phyloP scores from a whole-genome alignment of 129 eudicot species.

The Calendula officinalis region DNA sequence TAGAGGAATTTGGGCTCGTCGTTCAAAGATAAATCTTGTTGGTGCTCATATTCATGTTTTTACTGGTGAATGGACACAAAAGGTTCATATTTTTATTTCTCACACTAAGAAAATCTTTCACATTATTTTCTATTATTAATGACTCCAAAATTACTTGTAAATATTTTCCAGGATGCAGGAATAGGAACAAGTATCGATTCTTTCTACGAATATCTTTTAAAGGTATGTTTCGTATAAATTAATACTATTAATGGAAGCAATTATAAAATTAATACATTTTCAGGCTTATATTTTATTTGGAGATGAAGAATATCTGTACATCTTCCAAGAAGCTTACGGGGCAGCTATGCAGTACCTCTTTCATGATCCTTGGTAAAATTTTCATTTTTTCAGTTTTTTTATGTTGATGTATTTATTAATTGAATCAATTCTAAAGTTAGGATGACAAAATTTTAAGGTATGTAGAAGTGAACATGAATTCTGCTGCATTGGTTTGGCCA shows the following conservation, averaged over 20 bases:
- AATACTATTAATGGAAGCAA: not conserved
- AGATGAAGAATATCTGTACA: slow-evolving; percentile 91
- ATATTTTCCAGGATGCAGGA: slow-evolving; percentile 84
- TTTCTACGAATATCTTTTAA: slow-evolving; percentile 93
- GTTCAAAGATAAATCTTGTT: slow-evolving; percentile 83
- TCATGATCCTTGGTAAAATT: slow-evolving; percentile 83
- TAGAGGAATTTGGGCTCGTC: slow-evolving; percentile 93
- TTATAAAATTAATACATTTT: not conserved
- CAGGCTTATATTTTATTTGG: slow-evolving; percentile 93
- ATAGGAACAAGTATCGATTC: slow-evolving; percentile 99
- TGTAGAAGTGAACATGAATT: slow-evolving; percentile 98
- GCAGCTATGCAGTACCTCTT: slow-evolving; percentile 94
- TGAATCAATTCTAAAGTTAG: slow-evolving; percentile 7
- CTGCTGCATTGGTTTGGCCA: slow-evolving; percentile 98
- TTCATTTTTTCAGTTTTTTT: slow-evolving; percentile 6
- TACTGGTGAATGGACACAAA: slow-evolving; percentile 98
- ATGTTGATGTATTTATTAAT: not conserved
- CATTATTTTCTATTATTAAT: not conserved
- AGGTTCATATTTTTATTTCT: slow-evolving; percentile 40
- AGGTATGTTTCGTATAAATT: slow-evolving; percentile 46
- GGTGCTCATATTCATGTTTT: slow-evolving; percentile 99
- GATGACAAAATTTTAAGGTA: slow-evolving; percentile 51
- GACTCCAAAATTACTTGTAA: slow-evolving; percentile 5
- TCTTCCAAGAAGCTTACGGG: slow-evolving; percentile 92
- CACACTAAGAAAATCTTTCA: not conserved